Conservation (phyloP, 768 basidiomycete genomes). For the Infundibulicybe gibba region DNA sequence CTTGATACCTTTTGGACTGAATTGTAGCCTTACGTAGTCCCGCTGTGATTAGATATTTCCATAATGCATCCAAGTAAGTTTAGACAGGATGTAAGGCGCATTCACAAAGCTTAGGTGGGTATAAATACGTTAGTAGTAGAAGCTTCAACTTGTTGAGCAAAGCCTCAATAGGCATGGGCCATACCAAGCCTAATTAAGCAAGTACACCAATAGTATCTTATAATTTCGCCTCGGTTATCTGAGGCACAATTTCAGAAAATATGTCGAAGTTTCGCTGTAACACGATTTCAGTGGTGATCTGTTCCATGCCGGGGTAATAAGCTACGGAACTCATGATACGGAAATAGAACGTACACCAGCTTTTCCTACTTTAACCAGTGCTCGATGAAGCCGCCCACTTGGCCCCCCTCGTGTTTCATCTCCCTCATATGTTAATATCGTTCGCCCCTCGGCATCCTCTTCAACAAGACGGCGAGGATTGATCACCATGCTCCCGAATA, state of each 20-base stretch:
- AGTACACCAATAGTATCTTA: constrained; percentile 6
- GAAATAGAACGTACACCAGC: constrained; percentile 41
- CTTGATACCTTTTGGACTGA: background rate
- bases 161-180: too few species aligned
- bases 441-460: constrained; percentile 38
- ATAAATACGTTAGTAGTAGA: too few species aligned
- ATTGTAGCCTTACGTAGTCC: constrained; percentile 12
- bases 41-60: background rate
- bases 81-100: too few species aligned
- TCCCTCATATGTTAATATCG: constrained; percentile 61
- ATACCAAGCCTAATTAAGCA: background rate
- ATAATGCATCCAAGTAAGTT: too few species aligned
- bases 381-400: constrained; percentile 57
- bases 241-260: constrained; percentile 47
- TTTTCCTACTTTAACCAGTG: constrained; percentile 40
- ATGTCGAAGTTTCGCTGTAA: constrained; percentile 66
- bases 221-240: constrained; percentile 25
- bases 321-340: background rate
- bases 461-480: constrained; percentile 41
- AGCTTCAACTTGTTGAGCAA: too few species aligned
- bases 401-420: constrained; percentile 66
- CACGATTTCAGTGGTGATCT: constrained; percentile 49
- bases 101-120: too few species aligned
- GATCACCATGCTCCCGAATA: constrained; percentile 61
- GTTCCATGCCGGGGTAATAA: constrained; percentile 5